phyloP scores from a whole-genome alignment of 768 basidiomycete species.

The Mycena pura region DNA sequence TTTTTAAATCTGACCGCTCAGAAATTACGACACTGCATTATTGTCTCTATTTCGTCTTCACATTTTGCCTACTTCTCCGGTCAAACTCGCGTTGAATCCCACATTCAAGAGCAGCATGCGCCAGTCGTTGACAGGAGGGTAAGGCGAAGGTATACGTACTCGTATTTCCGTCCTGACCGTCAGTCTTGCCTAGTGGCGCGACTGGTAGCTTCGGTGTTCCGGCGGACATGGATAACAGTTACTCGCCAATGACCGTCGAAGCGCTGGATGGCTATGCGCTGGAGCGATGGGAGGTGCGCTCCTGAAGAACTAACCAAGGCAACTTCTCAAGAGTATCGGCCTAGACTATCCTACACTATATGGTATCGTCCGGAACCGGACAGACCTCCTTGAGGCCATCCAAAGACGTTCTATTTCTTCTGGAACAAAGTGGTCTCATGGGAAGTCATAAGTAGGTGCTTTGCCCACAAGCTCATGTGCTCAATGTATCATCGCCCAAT shows the following conservation, averaged over 20 bases:
- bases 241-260: slow-evolving; percentile 58
- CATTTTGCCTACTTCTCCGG: slow-evolving; percentile 65
- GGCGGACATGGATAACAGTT: slow-evolving; percentile 68
- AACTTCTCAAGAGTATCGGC: too few relatives aligned
- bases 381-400: slow-evolving; percentile 78
- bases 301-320: not conserved
- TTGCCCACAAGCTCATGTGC: not conserved
- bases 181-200: slow-evolving; percentile 61
- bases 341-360: slow-evolving; percentile 95
- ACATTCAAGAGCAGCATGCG: slow-evolving; percentile 83
- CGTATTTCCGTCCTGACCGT: slow-evolving; percentile 3
- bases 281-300: slow-evolving; percentile 87
- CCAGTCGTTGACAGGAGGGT: slow-evolving; percentile 91
- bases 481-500: slow-evolving; percentile 18
- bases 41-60: slow-evolving; percentile 69
- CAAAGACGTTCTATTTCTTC: slow-evolving; percentile 81
- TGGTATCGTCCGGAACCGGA: slow-evolving; percentile 93
- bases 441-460: slow-evolving; percentile 63
- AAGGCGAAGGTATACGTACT: slow-evolving; percentile 30
- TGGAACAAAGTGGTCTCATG: slow-evolving; percentile 91
- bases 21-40: slow-evolving; percentile 76
- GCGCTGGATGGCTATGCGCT: slow-evolving; percentile 82
- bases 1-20: slow-evolving; percentile 36
- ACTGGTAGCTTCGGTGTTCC: slow-evolving; percentile 88
- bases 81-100: slow-evolving; percentile 72